These are phyloP conservation scores for Umbelopsis vinacea DNA, from an alignment of 192 early-diverging fungal species.

Conservation along the genomic window DNA sequence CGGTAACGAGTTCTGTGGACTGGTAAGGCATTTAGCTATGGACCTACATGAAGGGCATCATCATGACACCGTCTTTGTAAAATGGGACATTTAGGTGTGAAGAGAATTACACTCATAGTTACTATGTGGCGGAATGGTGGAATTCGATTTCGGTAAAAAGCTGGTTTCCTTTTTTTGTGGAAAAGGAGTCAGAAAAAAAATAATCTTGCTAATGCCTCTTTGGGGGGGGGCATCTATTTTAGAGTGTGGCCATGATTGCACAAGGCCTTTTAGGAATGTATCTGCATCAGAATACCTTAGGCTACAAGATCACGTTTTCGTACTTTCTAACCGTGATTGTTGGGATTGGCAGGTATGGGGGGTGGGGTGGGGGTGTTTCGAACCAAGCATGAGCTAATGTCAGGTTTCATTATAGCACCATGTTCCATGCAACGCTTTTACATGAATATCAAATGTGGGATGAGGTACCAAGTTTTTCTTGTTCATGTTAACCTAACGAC, in stretches of 20 bases:
- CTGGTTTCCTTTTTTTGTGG: not conserved
- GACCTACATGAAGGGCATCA: constrained; percentile 7
- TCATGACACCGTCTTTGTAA: not conserved
- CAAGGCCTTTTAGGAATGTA: constrained; percentile 29
- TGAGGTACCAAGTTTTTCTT: constrained; percentile 22
- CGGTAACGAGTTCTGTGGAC: constrained; percentile 37
- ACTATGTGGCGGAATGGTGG: constrained; percentile 42
- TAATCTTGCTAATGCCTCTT: not conserved
- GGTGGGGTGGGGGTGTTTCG: too few species aligned
- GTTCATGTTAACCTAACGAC: not conserved
- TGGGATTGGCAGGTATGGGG: constrained; percentile 40
- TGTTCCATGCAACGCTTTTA: constrained; percentile 38
- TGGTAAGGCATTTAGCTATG: constrained; percentile 22
- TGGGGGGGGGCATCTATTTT: not conserved
- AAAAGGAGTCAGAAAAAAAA: not conserved
- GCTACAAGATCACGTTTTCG: constrained; percentile 23
- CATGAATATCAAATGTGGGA: constrained; percentile 44
- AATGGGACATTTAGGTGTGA: constrained; percentile 32
- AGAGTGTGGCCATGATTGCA: constrained; percentile 37
- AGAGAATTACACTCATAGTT: constrained; percentile 38
- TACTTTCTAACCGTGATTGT: constrained; percentile 37
- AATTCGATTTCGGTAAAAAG: constrained; percentile 38
- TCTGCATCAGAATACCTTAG: constrained; percentile 31
- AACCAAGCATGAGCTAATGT: not conserved
- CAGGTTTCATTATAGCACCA: constrained; percentile 2